Evolutionary conservation across 768 basidiomycete genomes (phyloP).

Genomic region (Amyloporia xantha): DNA sequence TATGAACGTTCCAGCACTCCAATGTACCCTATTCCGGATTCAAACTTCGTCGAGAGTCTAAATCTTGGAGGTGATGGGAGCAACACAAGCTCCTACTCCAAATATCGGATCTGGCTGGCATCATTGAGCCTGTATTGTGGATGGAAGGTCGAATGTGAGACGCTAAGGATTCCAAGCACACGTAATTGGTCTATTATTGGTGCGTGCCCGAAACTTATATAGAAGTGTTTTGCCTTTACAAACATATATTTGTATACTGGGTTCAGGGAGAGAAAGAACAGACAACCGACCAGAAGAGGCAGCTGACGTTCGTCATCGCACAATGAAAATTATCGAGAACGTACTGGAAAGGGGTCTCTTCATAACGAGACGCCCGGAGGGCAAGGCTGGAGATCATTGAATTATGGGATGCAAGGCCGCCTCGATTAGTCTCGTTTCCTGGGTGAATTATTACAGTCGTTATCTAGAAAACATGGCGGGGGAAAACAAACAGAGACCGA

Average conservation of each 20-base stretch:
- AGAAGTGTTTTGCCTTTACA: no score
- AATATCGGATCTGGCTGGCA: conserved; percentile 86
- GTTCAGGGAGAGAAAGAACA: conserved; percentile 27
- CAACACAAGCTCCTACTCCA: conserved; percentile 64
- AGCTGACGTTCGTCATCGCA: conserved; percentile 37
- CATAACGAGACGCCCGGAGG: conserved; percentile 66
- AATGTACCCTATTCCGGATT: conserved; percentile 16
- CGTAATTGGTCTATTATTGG: conserved; percentile 91
- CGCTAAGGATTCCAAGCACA: conserved; percentile 85
- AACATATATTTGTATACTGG: no score
- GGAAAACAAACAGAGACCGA: no score
- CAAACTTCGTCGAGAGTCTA: conserved; percentile 33
- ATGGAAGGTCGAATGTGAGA: conserved; percentile 84
- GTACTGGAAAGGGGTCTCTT: conserved; percentile 64
- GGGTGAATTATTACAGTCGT: no score
- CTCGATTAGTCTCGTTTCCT: no score
- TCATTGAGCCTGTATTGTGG: conserved; percentile 65
- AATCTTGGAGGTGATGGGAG: conserved; percentile 58
- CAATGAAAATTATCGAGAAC: conserved; percentile 42
- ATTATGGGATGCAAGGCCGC: no score
- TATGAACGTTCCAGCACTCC: conserved; percentile 45
- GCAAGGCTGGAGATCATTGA: conserved; percentile 43
- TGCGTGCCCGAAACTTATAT: no score
- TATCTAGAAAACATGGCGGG: no score
- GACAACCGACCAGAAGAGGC: conserved; percentile 21